Base-by-base conservation (phyloP, 1,284 basidiomycete species). In the Melampsora larici-populina region DNA sequence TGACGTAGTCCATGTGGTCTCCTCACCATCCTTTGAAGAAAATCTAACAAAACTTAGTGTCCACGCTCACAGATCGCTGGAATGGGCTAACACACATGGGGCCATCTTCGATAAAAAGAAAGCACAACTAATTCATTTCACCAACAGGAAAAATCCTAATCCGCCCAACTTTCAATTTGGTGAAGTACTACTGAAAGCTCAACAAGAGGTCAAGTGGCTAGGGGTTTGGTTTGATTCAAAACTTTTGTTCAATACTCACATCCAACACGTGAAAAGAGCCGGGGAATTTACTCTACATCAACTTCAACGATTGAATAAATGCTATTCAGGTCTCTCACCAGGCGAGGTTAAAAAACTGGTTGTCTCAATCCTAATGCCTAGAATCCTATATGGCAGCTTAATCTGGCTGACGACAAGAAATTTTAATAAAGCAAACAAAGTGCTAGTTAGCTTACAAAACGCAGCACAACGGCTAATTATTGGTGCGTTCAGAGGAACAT, bases 101-200 rank as follows among this genome's bases (percentile, higher is more conserved):
- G 70, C 70, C 1, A 63, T 71, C 1, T 71, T 71, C 21, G 68
- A 70, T 26, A 29, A 70, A 11, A n/a, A 29, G 0, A 70, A 70
- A 29, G 55, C 58, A 11, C 70, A 71, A 24, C 63, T 71, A 9
- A 29, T 71, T 15, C 62, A 60, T 40, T 24, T 71, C n/a, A 40
- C 70, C 40, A 58, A 21, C 13, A 58, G 55, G 13, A 58, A 29
- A 13, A n/a, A 24, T 5, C n/a, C 9, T 8, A 18, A 58, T 15
- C 3, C 3, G 1, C 6, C 7, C 1, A 6, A 5, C 7, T 43
- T 43, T 43, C 21, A n/a, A n/a, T 58, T 58, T 58, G 55, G 55
- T 58, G 13, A 58, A 5, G 21, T 58, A 1, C 7, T 29, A n/a
- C 55, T 58, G 6, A 7, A 58, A n/a, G 9, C 55, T 5, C 55